Percentiles rank a stretch among this genome's conserved stretches.
Evolutionary conservation across 2,329 filamentous ascomycete species (phyloP).

Genomic region (Chalaropsis ovoidea): DNA sequence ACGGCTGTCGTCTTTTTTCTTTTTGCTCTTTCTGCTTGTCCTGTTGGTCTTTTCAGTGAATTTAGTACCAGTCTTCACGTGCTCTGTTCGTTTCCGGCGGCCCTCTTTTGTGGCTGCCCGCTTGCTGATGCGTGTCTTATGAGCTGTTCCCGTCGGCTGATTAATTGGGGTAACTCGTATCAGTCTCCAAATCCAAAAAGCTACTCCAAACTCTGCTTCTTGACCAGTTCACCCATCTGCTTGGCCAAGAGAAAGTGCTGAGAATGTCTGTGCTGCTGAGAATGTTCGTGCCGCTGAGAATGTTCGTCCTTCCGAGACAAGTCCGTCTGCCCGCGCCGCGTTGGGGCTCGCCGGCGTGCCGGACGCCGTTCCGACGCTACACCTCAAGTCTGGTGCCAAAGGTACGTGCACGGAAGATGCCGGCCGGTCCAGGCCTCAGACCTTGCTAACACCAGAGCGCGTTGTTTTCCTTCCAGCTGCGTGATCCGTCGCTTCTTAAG

Average conservation of each 20-base stretch:
- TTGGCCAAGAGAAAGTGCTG: too few relatives aligned
- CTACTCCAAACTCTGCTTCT: background rate
- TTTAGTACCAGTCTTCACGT: background rate
- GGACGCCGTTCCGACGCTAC: background rate
- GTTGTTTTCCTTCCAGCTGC: conserved; percentile 45
- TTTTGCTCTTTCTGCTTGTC: conserved; percentile 12
- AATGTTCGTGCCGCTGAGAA: background rate
- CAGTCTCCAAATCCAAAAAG: background rate
- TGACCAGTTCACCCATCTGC: background rate
- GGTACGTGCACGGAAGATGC: conserved; percentile 25
- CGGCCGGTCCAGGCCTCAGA: background rate
- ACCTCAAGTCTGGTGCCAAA: conserved; percentile 20
- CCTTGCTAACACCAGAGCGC: background rate
- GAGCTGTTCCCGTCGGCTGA: background rate
- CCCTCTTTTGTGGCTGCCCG: background rate
- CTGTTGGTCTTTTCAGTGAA: background rate
- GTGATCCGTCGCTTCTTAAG: conserved; percentile 74
- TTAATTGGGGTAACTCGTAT: background rate
- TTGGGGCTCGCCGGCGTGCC: background rate
- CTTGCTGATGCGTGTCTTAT: background rate
- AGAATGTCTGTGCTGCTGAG: background rate
- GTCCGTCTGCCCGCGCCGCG: background rate
- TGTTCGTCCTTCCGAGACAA: background rate
- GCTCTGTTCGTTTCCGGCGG: too few relatives aligned
- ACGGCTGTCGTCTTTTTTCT: conserved; percentile 29